Conservation (phyloP, 192 early-diverging fungal genomes). For the Coemansia asiatica region DNA sequence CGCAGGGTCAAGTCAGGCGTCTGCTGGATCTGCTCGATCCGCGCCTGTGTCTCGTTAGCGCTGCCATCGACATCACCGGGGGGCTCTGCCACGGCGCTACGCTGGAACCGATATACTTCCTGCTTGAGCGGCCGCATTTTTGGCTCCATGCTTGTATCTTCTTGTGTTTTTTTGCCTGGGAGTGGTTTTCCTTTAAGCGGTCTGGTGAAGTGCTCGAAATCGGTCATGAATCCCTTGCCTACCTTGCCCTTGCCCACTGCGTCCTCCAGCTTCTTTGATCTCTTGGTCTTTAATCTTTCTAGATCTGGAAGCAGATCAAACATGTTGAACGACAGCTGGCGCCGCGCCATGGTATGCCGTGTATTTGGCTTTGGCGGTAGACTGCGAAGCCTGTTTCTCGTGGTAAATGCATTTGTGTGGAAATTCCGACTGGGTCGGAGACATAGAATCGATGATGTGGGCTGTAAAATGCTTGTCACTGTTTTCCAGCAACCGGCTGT, state of each 20-base stretch:
- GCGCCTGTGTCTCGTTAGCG: conserved; percentile 7
- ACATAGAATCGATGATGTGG: not conserved
- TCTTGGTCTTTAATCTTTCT: conserved; percentile 29
- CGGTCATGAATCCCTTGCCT: conserved; percentile 19
- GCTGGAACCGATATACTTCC: conserved; percentile 41
- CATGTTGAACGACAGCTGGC: conserved; percentile 40
- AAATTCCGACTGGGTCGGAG: not conserved
- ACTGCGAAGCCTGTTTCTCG: not conserved
- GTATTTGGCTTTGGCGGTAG: not conserved
- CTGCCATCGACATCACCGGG: not conserved
- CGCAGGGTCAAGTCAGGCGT: conserved; percentile 46
- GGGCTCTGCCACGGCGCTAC: conserved; percentile 13
- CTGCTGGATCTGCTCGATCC: conserved; percentile 25
- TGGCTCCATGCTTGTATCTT: not conserved
- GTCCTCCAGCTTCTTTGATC: conserved; percentile 33
- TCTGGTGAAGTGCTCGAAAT: conserved; percentile 24
- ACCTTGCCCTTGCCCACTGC: conserved; percentile 43
- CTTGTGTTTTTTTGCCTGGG: not conserved
- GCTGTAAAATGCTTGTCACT: not conserved
- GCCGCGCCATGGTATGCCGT: no score
- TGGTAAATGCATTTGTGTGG: not conserved
- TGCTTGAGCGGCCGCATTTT: conserved; percentile 18
- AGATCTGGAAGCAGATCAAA: conserved; percentile 52
- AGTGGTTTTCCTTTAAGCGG: conserved; percentile 13
- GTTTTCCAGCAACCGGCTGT: not conserved